A percentile compares a stretch with the other conserved stretches of the same genome.
phyloP scores from a whole-genome alignment of 768 basidiomycete genomes.

The Leccinum uliginosum region DNA sequence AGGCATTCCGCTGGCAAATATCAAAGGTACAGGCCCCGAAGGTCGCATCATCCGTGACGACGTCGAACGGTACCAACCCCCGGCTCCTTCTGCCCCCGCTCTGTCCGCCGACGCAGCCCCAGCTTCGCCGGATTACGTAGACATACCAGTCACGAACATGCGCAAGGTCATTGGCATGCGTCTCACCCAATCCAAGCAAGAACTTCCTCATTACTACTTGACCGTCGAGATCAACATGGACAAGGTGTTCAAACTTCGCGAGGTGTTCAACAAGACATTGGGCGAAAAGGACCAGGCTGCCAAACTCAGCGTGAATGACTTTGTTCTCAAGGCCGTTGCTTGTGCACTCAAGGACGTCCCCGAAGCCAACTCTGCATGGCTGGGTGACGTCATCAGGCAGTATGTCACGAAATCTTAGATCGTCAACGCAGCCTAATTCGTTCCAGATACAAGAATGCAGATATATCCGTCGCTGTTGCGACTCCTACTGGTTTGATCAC shows the following conservation, averaged over 20 bases:
- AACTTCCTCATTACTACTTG: conserved; percentile 95
- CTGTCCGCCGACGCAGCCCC: conserved; percentile 44
- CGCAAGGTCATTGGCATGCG: conserved; percentile 89
- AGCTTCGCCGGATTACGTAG: conserved; percentile 72
- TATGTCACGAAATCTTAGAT: conserved; percentile 37
- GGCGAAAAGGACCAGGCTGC: conserved; percentile 83
- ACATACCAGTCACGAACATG: conserved; percentile 91
- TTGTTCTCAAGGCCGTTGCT: conserved; percentile 91
- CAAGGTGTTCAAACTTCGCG: conserved; percentile 87
- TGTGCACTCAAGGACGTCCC: conserved; percentile 93
- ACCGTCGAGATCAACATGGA: conserved; percentile 97
- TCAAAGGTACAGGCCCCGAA: conserved; percentile 91
- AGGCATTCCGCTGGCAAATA: conserved; percentile 82
- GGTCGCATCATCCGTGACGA: conserved; percentile 95
- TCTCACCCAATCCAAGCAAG: conserved; percentile 89
- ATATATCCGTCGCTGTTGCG: conserved; percentile 95
- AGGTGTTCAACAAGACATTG: conserved; percentile 91
- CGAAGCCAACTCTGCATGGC: conserved; percentile 97
- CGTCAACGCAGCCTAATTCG: not conserved
- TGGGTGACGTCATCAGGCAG: conserved; percentile 94
- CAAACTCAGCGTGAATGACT: conserved; percentile 98
- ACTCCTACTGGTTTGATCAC: conserved; percentile 96
- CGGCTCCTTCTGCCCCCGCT: conserved; percentile 40
- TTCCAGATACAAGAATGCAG: conserved; percentile 87
- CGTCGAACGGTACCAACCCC: conserved; percentile 82